Percentiles rank a stretch among this genome's conserved stretches.
Conservation (phyloP, 2,329 filamentous ascomycete genomes). For the Monosporascus cannonballus region DNA sequence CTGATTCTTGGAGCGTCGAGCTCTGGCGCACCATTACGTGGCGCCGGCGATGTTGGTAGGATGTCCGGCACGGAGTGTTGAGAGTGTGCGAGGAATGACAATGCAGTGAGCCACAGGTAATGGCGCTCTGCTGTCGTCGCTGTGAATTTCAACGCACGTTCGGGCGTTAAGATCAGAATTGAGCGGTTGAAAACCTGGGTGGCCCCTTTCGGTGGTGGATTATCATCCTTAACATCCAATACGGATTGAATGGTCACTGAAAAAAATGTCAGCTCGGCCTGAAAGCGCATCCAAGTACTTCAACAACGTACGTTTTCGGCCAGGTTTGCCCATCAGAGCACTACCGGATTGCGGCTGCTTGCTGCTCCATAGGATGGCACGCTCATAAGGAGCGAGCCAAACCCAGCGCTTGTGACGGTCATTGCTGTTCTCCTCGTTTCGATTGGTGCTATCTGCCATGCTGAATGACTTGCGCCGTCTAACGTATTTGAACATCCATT, state of each 20-base stretch:
- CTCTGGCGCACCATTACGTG: conserved; percentile 40
- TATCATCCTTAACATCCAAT: conserved; percentile 92
- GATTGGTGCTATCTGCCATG: conserved; percentile 58
- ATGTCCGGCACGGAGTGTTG: conserved; percentile 74
- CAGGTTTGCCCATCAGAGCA: conserved; percentile 87
- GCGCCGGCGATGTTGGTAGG: conserved; percentile 40
- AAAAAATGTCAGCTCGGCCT: conserved; percentile 24
- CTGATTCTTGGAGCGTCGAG: conserved; percentile 42
- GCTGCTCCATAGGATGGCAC: conserved; percentile 95
- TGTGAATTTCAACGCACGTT: conserved; percentile 92
- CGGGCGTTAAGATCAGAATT: conserved; percentile 88
- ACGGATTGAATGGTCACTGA: conserved; percentile 92
- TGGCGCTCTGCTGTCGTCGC: conserved; percentile 77
- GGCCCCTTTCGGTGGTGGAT: conserved; percentile 69
- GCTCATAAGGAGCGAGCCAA: conserved; percentile 94
- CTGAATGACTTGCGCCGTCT: conserved; percentile 87
- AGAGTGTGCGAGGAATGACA: conserved; percentile 92
- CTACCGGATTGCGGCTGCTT: conserved; percentile 88
- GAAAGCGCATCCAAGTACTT: conserved; percentile 2
- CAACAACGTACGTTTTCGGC: conserved; percentile 75
- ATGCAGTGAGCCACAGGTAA: conserved; percentile 87
- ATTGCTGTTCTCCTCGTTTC: conserved; percentile 64
- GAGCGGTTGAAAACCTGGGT: conserved; percentile 75
- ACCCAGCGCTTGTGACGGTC: conserved; percentile 95
- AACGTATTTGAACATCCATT: conserved; percentile 94